These are phyloP conservation scores for Phytophthora pini DNA, from an alignment of 352 stramenopile species.

Conservation along the genomic window DNA sequence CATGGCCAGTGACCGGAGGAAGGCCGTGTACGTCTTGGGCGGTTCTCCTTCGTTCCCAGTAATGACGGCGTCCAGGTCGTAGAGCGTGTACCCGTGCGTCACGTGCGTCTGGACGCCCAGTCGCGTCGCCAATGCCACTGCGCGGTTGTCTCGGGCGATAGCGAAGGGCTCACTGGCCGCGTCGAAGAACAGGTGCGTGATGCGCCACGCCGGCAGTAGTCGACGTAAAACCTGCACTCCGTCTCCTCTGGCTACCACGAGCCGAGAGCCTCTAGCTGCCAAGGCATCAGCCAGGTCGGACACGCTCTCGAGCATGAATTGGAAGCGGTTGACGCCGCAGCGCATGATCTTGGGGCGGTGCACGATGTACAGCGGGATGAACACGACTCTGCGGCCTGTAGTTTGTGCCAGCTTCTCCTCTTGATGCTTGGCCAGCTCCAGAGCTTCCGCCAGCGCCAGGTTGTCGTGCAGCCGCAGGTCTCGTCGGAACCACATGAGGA, in stretches of 20 bases:
- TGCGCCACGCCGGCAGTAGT: conserved; percentile 84
- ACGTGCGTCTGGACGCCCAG: conserved; percentile 78
- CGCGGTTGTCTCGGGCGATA: conserved; percentile 73
- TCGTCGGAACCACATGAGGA: conserved; percentile 95
- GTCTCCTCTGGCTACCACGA: conserved; percentile 83
- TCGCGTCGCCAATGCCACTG: conserved; percentile 55
- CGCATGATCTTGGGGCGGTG: conserved; percentile 89
- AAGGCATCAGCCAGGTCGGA: conserved; percentile 81
- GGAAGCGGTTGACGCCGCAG: conserved; percentile 81
- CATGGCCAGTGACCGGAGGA: conserved; percentile 60
- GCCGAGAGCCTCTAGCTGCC: conserved; percentile 57
- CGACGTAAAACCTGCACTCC: conserved; percentile 80
- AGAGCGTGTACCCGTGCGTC: conserved; percentile 72
- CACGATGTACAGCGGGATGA: conserved; percentile 92
- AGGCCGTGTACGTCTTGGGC: conserved; percentile 83
- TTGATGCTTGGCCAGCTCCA: conserved; percentile 44
- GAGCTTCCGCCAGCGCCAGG: conserved; percentile 85
- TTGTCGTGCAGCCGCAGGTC: conserved; percentile 97
- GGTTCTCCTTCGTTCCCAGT: conserved; percentile 55
- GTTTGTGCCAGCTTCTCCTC: conserved; percentile 12
- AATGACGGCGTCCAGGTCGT: conserved; percentile 73
- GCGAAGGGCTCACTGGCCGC: conserved; percentile 93
- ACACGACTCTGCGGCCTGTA: conserved; percentile 26
- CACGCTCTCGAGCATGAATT: conserved; percentile 95
- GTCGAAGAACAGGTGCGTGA: conserved; percentile 94